Evolutionary conservation across 1,139 yeast species (phyloP).

Genomic region (Pichia inconspicua): DNA sequence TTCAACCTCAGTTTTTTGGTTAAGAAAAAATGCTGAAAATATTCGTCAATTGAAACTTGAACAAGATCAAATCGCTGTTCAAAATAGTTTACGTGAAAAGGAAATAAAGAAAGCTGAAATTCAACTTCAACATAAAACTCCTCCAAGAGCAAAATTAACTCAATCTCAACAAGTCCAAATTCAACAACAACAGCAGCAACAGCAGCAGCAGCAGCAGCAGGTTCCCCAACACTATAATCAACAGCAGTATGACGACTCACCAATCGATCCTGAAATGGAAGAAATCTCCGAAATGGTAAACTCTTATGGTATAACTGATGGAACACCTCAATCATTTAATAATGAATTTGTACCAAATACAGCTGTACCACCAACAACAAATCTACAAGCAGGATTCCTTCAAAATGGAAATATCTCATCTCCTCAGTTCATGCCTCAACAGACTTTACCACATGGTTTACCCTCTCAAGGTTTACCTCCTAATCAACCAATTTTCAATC

Average conservation of each 20-base stretch:
- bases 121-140: constrained; percentile 10
- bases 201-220: constrained; percentile 11
- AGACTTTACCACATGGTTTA: constrained; percentile 26
- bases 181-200: constrained; percentile 7
- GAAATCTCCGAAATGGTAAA: constrained; percentile 15
- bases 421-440: constrained; percentile 24
- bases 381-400: neutral
- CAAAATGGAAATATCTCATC: constrained; percentile 10
- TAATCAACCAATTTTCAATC: constrained; percentile 21
- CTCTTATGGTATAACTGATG: constrained; percentile 7
- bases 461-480: constrained; percentile 28
- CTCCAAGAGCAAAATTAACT: constrained; percentile 9
- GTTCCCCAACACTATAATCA: constrained; percentile 7
- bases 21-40: constrained; percentile 34
- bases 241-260: constrained; percentile 12
- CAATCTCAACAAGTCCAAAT: constrained; percentile 9
- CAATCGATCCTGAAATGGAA: constrained; percentile 16
- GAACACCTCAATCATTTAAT: constrained; percentile 5
- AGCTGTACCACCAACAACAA: constrained; percentile 11
- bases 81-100: constrained; percentile 19
- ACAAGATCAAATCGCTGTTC: constrained; percentile 22
- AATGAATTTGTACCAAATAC: constrained; percentile 1
- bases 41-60: constrained; percentile 26
- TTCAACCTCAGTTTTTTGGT: constrained; percentile 26
- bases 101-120: constrained; percentile 14